A percentile compares a stretch with the other conserved stretches of the same genome.
These are phyloP conservation scores for Schizophyllum commune DNA, from an alignment of 1,284 basidiomycete species.

Conservation along the genomic window DNA sequence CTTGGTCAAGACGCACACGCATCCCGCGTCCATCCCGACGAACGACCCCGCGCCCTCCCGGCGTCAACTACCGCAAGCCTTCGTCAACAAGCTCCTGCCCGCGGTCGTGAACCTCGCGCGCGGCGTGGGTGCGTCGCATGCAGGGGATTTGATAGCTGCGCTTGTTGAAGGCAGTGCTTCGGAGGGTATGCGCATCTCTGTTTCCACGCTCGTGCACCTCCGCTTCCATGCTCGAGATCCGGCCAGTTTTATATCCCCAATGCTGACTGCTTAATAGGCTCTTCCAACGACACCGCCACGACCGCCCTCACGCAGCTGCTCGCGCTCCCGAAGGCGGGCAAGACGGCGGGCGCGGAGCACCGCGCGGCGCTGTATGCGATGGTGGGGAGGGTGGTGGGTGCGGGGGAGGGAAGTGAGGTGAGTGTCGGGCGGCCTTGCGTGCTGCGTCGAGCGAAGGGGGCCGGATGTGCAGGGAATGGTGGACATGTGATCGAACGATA, in stretches of 20 bases:
- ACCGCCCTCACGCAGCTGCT: constrained; percentile 66
- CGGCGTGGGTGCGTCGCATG: too few relatives aligned
- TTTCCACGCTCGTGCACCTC: too few relatives aligned
- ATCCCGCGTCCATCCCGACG: not conserved
- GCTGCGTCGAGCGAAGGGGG: constrained; percentile 6
- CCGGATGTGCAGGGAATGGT: too few relatives aligned
- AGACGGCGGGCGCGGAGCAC: constrained; percentile 82
- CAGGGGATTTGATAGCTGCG: constrained; percentile 26
- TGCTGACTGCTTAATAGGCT: too few relatives aligned
- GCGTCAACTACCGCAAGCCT: not conserved
- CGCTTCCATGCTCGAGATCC: too few relatives aligned
- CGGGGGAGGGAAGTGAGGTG: constrained; percentile 16
- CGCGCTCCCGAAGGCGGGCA: constrained; percentile 68
- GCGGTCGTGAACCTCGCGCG: not conserved
- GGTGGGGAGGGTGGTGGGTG: constrained; percentile 50
- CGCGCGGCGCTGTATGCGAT: constrained; percentile 77
- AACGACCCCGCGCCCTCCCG: not conserved
- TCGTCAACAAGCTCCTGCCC: not conserved
- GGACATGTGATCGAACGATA: too few relatives aligned
- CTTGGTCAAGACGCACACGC: not conserved
- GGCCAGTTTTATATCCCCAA: too few relatives aligned
- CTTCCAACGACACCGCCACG: constrained; percentile 31
- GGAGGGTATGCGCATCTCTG: too few relatives aligned
- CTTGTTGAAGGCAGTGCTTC: too few relatives aligned
- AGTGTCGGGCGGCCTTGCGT: constrained; percentile 1